phyloP scores from a whole-genome alignment of 352 stramenopile genomes.

The Globisporangium cederbergense region DNA sequence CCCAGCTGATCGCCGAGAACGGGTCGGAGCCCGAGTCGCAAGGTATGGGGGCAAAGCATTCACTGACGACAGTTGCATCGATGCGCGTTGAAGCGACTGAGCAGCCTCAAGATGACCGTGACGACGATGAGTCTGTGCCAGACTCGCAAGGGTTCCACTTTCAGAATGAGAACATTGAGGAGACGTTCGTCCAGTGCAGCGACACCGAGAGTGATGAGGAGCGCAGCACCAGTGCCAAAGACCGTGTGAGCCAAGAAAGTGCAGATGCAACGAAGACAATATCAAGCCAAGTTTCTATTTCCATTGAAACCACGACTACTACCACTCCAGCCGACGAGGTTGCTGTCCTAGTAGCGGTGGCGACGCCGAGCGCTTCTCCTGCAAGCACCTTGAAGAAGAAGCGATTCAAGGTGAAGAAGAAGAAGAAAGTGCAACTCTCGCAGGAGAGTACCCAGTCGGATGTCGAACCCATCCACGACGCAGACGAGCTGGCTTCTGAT shows the following conservation, averaged over 20 bases:
- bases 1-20: constrained; percentile 72
- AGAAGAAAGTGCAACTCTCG: background rate
- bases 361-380: background rate
- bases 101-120: background rate
- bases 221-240: background rate
- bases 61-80: background rate
- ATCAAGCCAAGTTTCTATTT: background rate
- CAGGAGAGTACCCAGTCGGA: background rate
- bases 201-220: constrained; percentile 41
- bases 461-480: background rate
- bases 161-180: constrained; percentile 43
- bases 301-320: too few species aligned
- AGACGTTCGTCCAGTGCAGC: constrained; percentile 47
- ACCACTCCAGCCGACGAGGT: background rate
- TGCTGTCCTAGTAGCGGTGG: background rate
- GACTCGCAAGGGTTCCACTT: constrained; percentile 41
- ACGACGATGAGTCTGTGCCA: constrained; percentile 9
- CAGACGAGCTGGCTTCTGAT: background rate
- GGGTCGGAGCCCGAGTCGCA: constrained; percentile 35
- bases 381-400: background rate
- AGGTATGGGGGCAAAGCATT: constrained; percentile 9
- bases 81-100: constrained; percentile 5
- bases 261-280: background rate
- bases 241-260: background rate
- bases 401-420: background rate